Evolutionary conservation across 1,284 basidiomycete species (phyloP).

Genomic region (Hymenochaete sp.): DNA sequence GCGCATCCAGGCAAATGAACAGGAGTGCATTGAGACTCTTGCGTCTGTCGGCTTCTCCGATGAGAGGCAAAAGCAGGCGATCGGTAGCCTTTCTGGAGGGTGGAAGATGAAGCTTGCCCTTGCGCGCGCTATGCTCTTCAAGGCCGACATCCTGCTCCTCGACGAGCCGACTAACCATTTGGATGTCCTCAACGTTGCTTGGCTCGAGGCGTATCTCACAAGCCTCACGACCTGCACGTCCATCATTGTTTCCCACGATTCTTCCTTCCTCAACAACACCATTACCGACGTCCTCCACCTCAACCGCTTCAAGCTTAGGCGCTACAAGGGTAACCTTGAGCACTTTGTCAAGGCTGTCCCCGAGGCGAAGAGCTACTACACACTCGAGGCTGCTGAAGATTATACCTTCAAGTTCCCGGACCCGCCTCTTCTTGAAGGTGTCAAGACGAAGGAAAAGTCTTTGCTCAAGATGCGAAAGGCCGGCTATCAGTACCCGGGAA

Average conservation of each 20-base stretch:
- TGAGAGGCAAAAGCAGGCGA: slow-evolving; percentile 77
- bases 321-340: slow-evolving; percentile 97
- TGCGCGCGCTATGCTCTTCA: slow-evolving; percentile 98
- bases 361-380: slow-evolving; percentile 98
- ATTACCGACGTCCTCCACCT: slow-evolving; percentile 98
- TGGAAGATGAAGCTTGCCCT: slow-evolving; percentile 99
- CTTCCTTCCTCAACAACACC: slow-evolving; percentile 96
- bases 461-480: slow-evolving; percentile 97
- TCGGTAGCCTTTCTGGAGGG: slow-evolving; percentile 94
- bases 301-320: slow-evolving; percentile 98
- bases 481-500: slow-evolving; percentile 91
- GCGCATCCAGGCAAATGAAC: slow-evolving; percentile 67
- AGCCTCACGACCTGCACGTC: slow-evolving; percentile 87
- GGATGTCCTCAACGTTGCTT: slow-evolving; percentile 94
- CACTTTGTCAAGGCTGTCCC: slow-evolving; percentile 90
- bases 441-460: slow-evolving; percentile 99
- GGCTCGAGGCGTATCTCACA: slow-evolving; percentile 94
- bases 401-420: slow-evolving; percentile 96
- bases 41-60: slow-evolving; percentile 87
- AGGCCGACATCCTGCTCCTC: slow-evolving; percentile 92
- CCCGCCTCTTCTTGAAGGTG: slow-evolving; percentile 94
- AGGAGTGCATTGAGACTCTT: slow-evolving; percentile 75
- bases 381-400: slow-evolving; percentile 88
- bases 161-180: slow-evolving; percentile 99
- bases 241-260: slow-evolving; percentile 99